Evolutionary conservation across 139 green algal genomes (phyloP), one percentile per base, ranked within the genome.

Genomic region (Chlamydomonas sp.): DNA sequence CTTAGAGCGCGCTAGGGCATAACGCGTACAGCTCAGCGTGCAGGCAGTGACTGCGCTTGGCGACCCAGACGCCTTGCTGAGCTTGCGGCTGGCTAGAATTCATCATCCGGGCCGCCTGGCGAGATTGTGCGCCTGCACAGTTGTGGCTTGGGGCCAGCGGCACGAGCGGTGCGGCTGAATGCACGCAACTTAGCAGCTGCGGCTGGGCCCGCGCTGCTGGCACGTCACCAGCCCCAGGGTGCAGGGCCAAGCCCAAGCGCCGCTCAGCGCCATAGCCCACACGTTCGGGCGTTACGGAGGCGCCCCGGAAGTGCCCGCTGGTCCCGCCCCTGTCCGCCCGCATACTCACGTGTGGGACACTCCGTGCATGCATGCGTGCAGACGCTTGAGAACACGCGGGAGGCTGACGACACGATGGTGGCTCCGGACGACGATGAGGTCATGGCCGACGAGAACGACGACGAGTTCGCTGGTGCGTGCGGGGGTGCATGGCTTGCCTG

Each of bases 301-400:
- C 14, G 15, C n/a, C 12, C 72, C 72, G 17, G 72, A 78, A 49
- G 31, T 78, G 67, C 71, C 16, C 71, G 15, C 71, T 76, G 15
- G 15, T 17, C 16, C 71, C 15, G 15, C 12, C 71, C 71, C 75
- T 12, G 5, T 79, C 57, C 75, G 2, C 20, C 75, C 75, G 6
- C 20, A 14, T 16, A 60, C n/a, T 12, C n/a, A 58, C n/a, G 72
- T 12, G 12, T 77, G 15, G n/a, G 9, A 16, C 17, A 71, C 12
- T 79, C 17, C 58, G 31, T 84, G 4, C 79, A 6, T 84, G 62
- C 64, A 60, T 8, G 6, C 63, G n/a, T 49, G 6, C 89, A 94
- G 91, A 99, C 97, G 0, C 95, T 99, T 67, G 97, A 99, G 77
- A 98, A 98, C 93, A 96, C 92, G 7, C 90, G 97, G 62, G 96